Conservation (phyloP, 2,329 filamentous ascomycete species). For the Fusarium sp. region DNA sequence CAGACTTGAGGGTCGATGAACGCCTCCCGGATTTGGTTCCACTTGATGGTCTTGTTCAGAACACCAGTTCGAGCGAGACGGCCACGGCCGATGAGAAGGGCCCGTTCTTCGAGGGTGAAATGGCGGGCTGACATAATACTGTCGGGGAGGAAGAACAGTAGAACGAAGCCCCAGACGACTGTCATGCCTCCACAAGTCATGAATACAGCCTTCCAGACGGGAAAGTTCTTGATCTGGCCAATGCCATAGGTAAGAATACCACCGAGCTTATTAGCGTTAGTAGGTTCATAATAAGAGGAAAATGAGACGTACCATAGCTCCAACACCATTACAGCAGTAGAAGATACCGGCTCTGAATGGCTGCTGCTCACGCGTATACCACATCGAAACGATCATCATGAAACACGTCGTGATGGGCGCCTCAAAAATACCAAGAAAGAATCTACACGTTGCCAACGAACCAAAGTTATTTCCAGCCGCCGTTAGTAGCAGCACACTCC, state of each 20-base stretch:
- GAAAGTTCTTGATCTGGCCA: conserved; percentile 56
- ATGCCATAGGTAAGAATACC: conserved; percentile 60
- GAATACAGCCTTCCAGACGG: conserved; percentile 63
- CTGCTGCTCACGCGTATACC: conserved; percentile 56
- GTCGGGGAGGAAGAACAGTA: conserved; percentile 58
- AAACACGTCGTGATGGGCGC: conserved; percentile 58
- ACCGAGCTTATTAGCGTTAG: conserved; percentile 37
- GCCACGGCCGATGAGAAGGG: conserved; percentile 69
- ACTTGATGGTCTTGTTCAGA: conserved; percentile 58
- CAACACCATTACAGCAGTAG: conserved; percentile 52
- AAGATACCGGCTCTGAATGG: conserved; percentile 55
- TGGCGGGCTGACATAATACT: conserved; percentile 49
- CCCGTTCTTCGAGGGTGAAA: conserved; percentile 37
- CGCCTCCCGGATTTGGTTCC: conserved; percentile 58
- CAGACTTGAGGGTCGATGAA: conserved; percentile 61
- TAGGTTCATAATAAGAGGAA: accelerated
- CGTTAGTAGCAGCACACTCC: conserved; percentile 53
- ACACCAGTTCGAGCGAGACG: conserved; percentile 58
- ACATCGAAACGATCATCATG: conserved; percentile 61
- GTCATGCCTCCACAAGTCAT: conserved; percentile 59
- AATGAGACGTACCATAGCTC: conserved; percentile 40
- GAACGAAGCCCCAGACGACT: conserved; percentile 55
- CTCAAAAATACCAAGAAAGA: conserved; percentile 58
- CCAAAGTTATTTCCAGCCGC: conserved; percentile 53
- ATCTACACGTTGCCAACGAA: conserved; percentile 54